These are phyloP conservation scores for Ascochyta viciae-villosae DNA, from an alignment of 2,329 filamentous ascomycete species.

Conservation along the genomic window DNA sequence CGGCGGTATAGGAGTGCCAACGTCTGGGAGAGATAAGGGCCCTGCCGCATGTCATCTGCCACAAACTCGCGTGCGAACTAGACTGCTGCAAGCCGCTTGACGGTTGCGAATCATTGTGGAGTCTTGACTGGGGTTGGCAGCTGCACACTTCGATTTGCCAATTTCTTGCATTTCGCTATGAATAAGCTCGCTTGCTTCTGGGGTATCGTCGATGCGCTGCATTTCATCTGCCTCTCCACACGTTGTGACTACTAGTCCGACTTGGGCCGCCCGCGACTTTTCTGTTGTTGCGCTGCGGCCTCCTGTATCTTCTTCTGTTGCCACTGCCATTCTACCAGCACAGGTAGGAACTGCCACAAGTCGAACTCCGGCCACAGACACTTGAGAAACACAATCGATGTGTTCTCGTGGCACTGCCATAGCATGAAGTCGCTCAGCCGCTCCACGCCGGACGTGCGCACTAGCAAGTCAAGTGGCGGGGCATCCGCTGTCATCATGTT, in stretches of 20 bases:
- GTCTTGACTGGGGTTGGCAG: neutral
- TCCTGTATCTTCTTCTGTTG: constrained; percentile 56
- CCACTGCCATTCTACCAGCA: constrained; percentile 88
- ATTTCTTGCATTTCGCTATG: constrained; percentile 22
- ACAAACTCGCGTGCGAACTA: constrained; percentile 5
- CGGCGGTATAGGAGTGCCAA: constrained; percentile 6
- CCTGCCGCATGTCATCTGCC: constrained; percentile 12
- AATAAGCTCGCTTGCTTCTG: constrained; percentile 29
- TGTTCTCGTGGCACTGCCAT: constrained; percentile 95
- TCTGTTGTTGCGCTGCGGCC: constrained; percentile 44
- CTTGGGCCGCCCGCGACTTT: constrained; percentile 38
- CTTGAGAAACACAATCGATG: constrained; percentile 89
- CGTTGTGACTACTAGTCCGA: constrained; percentile 26
- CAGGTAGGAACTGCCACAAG: constrained; percentile 89
- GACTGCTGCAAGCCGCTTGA: neutral
- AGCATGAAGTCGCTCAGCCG: constrained; percentile 97
- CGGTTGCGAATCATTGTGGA: neutral
- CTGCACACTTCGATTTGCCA: constrained; percentile 22
- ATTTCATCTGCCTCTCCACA: constrained; percentile 8
- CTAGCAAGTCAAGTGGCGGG: constrained; percentile 87
- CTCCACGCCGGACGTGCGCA: constrained; percentile 92
- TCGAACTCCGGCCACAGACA: constrained; percentile 97
- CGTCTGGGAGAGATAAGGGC: constrained; percentile 13
- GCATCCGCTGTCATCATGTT: constrained; percentile 88
- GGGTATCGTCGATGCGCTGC: constrained; percentile 36